Evolutionary conservation across 2,329 filamentous ascomycete genomes (phyloP), one percentile per base, ranked within the genome.

Genomic region (Sclerotinia spermophila): DNA sequence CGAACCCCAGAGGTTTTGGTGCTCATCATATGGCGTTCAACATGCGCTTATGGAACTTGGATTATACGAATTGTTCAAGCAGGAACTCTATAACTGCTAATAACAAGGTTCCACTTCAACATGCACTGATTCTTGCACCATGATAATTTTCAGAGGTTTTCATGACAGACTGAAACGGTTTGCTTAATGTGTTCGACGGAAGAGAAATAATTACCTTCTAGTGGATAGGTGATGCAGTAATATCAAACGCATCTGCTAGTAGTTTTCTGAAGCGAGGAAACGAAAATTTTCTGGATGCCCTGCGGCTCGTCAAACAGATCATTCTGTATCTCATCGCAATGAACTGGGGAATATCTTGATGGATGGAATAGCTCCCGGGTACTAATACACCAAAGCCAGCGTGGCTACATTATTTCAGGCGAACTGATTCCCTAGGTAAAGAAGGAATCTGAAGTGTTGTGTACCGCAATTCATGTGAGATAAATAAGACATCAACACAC

Each of bases 41-140:
- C 2, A 17, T 51, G 13, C n/a, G 24, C n/a, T 51, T 51, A n/a
- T n/a, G 11, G 24, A 3, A 27, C 5, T 51, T 17, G 40, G 1
- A 51, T 6, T 27, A 3, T 3, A 3, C 3, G 5, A 0, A 15
- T 15, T 7, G 3, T n/a, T 51, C 0, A 27, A 7, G n/a, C n/a
- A 2, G 15, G 7, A 27, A 17, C 5, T 51, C 48, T 2, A 27
- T 6, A 27, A 2, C n/a, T 3, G 5, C 11, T 15, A 27, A 17
- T 6, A 1, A 1, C n/a, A 6, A n/a, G n/a, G 24, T 10, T 51
- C 24, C 13, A 17, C 27, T 27, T 27, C 5, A 51, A 21, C 6
- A 42, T 15, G 45, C 24, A 51, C 15, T 4, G 11, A n/a, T n/a
- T n/a, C n/a, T n/a, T n/a, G n/a, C n/a, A n/a, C n/a, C 45, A 51